These are phyloP conservation scores for Penicillium sp. DNA, from an alignment of 2,329 filamentous ascomycete species.

Conservation along the genomic window DNA sequence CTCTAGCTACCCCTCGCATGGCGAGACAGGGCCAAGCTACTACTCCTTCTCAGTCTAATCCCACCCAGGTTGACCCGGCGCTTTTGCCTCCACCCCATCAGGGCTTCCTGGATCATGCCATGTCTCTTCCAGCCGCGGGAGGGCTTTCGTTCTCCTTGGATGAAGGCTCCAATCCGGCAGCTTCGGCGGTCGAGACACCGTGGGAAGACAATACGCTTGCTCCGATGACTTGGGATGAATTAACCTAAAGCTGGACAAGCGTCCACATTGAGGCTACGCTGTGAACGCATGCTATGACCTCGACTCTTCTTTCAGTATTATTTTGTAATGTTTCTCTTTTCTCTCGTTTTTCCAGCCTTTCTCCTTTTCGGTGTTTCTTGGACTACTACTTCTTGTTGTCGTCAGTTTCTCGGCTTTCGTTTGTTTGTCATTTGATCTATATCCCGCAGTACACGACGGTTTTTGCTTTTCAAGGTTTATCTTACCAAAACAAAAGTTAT, in stretches of 20 bases:
- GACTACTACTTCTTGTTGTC: background rate
- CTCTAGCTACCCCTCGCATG: slow-evolving; percentile 8
- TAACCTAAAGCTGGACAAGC: slow-evolving; percentile 14
- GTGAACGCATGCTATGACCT: background rate
- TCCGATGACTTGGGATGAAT: slow-evolving; percentile 45
- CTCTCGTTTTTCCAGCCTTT: background rate
- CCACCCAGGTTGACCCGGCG: slow-evolving; percentile 32
- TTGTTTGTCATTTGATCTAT: slow-evolving; percentile 14
- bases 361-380: slow-evolving; percentile 7
- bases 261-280: background rate
- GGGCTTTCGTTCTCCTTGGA: slow-evolving; percentile 37
- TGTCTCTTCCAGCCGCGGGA: slow-evolving; percentile 14
- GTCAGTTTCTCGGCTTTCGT: background rate
- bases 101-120: slow-evolving; percentile 26
- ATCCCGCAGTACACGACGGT: slow-evolving; percentile 32
- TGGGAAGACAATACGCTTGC: slow-evolving; percentile 45
- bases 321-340: background rate
- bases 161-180: slow-evolving; percentile 25
- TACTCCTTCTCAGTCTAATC: slow-evolving; percentile 13
- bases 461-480: slow-evolving; percentile 7
- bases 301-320: background rate
- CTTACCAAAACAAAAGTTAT: slow-evolving; percentile 3
- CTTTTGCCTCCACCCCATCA: slow-evolving; percentile 37
- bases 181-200: slow-evolving; percentile 21
- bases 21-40: slow-evolving; percentile 19